These are phyloP conservation scores for Talaromyces sp. DNA, from an alignment of 2,329 filamentous ascomycete species.

Conservation along the genomic window DNA sequence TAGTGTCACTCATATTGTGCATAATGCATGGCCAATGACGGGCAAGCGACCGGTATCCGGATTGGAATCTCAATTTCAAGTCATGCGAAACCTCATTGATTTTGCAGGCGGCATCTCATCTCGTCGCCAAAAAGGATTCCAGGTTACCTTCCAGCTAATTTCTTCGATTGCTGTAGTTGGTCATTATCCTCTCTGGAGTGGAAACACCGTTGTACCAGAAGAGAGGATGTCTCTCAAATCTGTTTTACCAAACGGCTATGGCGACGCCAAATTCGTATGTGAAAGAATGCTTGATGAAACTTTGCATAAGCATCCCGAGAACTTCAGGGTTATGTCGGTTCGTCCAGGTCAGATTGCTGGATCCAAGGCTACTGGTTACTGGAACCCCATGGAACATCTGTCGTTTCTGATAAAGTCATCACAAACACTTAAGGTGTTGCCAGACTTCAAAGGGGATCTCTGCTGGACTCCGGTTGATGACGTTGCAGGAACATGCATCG, in stretches of 20 bases:
- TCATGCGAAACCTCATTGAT: constrained; percentile 48
- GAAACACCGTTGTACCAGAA: constrained; percentile 39
- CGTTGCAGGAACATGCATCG: constrained; percentile 29
- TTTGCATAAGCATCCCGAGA: constrained; percentile 37
- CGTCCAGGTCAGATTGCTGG: constrained; percentile 53
- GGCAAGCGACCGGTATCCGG: constrained; percentile 14
- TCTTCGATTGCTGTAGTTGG: constrained; percentile 42
- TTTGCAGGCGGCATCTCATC: constrained; percentile 35
- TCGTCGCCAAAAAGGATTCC: constrained; percentile 11
- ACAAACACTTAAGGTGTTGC: constrained; percentile 42
- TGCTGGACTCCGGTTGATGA: constrained; percentile 47
- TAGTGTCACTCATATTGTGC: constrained; percentile 44
- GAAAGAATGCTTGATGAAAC: constrained; percentile 49
- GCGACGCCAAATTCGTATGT: constrained; percentile 51
- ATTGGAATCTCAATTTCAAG: constrained; percentile 30
- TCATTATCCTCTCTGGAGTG: constrained; percentile 21
- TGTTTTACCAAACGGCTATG: constrained; percentile 46
- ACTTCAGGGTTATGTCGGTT: constrained; percentile 42
- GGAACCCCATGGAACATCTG: constrained; percentile 53
- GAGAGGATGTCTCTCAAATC: constrained; percentile 33
- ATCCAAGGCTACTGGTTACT: constrained; percentile 46
- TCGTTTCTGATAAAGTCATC: constrained; percentile 48
- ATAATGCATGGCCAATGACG: constrained; percentile 29
- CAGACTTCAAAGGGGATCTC: constrained; percentile 37
- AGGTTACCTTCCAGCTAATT: constrained; percentile 36